phyloP scores from a whole-genome alignment of 2,329 filamentous ascomycete genomes.

The Proliferodiscus dingleyae region DNA sequence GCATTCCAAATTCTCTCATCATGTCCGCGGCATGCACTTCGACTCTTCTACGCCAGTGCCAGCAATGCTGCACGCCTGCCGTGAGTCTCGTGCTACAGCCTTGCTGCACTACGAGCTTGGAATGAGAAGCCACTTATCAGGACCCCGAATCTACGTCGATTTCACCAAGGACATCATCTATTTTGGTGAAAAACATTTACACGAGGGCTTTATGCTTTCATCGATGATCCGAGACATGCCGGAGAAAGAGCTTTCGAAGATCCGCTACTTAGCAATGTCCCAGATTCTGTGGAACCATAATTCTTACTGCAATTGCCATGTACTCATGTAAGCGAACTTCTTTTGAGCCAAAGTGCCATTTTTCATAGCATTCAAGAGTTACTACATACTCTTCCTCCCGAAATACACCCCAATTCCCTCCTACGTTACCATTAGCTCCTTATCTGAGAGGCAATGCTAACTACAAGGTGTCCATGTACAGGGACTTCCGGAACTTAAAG shows the following conservation, averaged over 20 bases:
- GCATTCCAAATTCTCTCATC: not conserved
- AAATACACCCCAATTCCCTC: no score
- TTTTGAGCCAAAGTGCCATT: no score
- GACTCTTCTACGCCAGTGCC: not conserved
- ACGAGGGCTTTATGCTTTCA: not conserved
- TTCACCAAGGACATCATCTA: slow-evolving; percentile 4
- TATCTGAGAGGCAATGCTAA: no score
- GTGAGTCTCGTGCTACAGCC: not conserved
- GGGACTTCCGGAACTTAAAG: not conserved
- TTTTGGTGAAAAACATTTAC: not conserved
- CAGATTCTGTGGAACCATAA: not conserved
- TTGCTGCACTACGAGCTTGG: slow-evolving; percentile 1
- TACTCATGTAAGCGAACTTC: no score
- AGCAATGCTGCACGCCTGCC: not conserved
- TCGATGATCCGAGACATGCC: not conserved
- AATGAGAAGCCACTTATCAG: not conserved
- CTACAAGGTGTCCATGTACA: no score
- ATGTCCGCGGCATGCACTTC: not conserved
- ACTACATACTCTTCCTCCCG: no score
- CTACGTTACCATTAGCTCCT: no score
- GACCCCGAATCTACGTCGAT: slow-evolving; percentile 2
- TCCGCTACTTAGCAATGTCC: not conserved
- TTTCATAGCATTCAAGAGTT: no score
- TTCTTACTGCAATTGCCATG: not conserved
- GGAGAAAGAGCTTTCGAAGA: slow-evolving; percentile 3